phyloP scores from a whole-genome alignment of 495 filamentous ascomycete genomes.

The Copromyces sp. region DNA sequence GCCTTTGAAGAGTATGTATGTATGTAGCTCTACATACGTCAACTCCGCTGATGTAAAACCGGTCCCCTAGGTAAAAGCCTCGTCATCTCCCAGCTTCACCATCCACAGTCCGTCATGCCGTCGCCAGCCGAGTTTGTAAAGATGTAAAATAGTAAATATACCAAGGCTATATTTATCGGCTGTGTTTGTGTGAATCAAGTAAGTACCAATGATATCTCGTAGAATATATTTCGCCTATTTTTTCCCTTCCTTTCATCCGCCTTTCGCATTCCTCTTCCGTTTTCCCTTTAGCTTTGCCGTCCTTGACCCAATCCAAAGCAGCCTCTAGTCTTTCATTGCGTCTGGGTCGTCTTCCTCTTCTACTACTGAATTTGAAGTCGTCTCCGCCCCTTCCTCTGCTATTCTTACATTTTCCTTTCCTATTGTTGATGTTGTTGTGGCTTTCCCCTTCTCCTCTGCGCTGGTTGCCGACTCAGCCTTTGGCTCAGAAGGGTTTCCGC shows the following conservation, averaged over 20 bases:
- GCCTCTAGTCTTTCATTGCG: not conserved
- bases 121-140: not conserved
- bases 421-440: not conserved
- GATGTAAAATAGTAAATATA: not conserved
- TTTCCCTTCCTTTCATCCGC: not conserved
- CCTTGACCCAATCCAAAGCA: not conserved
- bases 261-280: not conserved
- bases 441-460: not conserved
- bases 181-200: not conserved
- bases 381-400: not conserved
- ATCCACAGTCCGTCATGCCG: too few species aligned
- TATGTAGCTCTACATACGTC: too few species aligned
- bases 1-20: too few species aligned
- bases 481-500: not conserved
- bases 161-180: not conserved
- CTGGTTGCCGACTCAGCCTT: not conserved
- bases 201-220: not conserved
- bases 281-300: not conserved
- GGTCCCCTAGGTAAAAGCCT: too few species aligned
- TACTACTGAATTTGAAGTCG: not conserved
- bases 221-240: not conserved
- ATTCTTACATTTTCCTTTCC: not conserved
- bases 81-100: too few species aligned
- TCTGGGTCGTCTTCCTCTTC: not conserved
- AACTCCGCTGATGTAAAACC: too few species aligned